Evolutionary conservation across 306 rosid genomes (phyloP).

Genomic region (Clitoria ternatea): DNA sequence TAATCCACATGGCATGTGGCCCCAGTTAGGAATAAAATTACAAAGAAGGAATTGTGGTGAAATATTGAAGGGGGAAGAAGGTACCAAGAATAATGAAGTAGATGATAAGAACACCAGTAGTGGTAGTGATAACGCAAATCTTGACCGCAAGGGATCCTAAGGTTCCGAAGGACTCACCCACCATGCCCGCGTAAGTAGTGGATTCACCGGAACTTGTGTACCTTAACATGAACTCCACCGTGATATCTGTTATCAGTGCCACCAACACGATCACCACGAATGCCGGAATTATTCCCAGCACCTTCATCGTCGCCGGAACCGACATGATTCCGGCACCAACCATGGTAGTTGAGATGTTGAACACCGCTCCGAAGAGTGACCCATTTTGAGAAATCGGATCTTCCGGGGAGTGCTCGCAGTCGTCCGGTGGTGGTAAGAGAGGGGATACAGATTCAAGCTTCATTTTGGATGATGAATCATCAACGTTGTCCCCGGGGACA

Average conservation of each 20-base stretch:
- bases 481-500: background rate
- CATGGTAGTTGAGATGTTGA: constrained; percentile 62
- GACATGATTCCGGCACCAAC: constrained; percentile 70
- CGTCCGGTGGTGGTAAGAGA: constrained; percentile 9
- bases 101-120: constrained; percentile 49
- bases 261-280: constrained; percentile 35
- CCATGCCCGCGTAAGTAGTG: constrained; percentile 47
- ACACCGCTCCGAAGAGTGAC: constrained; percentile 39
- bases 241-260: constrained; percentile 41
- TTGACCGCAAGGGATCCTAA: constrained; percentile 42
- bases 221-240: constrained; percentile 53
- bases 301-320: constrained; percentile 60
- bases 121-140: constrained; percentile 48
- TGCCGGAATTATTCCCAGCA: constrained; percentile 52
- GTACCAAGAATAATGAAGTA: constrained; percentile 55
- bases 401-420: background rate
- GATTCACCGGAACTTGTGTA: constrained; percentile 43
- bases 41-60: background rate
- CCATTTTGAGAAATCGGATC: constrained; percentile 15
- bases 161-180: constrained; percentile 48
- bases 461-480: background rate
- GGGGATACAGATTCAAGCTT: background rate
- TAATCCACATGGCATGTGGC: too few species aligned
- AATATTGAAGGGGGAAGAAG: background rate
- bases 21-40: too few species aligned